phyloP scores from a whole-genome alignment of 208 protist species.

The Naegleria fowleri region DNA sequence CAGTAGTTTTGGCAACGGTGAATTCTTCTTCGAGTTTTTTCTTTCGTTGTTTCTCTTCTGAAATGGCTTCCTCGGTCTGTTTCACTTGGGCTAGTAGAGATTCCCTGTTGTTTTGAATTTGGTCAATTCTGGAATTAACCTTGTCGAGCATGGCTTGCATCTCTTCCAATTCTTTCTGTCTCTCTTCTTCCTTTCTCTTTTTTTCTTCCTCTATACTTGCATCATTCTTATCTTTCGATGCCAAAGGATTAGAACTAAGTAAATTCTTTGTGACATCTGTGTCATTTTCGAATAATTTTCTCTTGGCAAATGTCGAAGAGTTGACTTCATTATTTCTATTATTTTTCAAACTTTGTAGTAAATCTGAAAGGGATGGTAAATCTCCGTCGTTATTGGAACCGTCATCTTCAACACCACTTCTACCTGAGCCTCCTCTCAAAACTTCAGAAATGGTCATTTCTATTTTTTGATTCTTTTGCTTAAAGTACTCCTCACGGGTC shows the following conservation, averaged over 20 bases:
- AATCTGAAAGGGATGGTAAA: not conserved
- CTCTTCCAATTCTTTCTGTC: not conserved
- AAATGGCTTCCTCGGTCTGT: not conserved
- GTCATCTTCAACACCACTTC: not conserved
- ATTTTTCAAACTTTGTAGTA: not conserved
- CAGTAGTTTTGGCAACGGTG: not conserved
- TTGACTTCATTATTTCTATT: not conserved
- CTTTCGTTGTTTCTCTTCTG: not conserved
- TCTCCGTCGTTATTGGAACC: not conserved
- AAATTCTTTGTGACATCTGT: not conserved
- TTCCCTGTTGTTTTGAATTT: not conserved
- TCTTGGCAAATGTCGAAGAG: not conserved
- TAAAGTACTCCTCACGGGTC: not conserved
- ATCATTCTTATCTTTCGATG: not conserved
- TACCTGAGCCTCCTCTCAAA: not conserved
- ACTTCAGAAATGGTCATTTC: not conserved
- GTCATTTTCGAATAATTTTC: not conserved
- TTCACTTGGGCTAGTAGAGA: not conserved
- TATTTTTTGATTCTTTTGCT: not conserved
- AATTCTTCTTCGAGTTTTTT: not conserved
- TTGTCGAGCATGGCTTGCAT: not conserved
- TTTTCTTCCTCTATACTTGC: not conserved
- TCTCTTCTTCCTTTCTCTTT: slow-evolving; percentile 18
- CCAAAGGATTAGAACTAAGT: not conserved
- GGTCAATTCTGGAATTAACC: not conserved